Evolutionary conservation across 495 filamentous ascomycete genomes (phyloP).

Genomic region (Penicillium manginii): DNA sequence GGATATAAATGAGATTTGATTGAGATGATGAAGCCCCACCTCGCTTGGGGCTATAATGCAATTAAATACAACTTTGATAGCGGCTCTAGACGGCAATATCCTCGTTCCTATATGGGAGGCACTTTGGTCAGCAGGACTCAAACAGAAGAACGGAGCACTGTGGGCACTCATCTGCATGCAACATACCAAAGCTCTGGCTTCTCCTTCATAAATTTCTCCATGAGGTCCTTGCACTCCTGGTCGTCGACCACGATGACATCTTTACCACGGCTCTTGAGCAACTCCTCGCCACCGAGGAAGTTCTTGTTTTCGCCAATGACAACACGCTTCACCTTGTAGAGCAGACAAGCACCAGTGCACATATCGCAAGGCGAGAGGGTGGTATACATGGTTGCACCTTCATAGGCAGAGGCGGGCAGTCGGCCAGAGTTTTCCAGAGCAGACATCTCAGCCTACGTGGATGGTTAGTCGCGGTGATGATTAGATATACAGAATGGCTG

Average conservation of each 20-base stretch:
- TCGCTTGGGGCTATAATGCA: slow-evolving; percentile 1
- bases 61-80: background rate
- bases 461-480: background rate
- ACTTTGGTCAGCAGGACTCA: slow-evolving; percentile 20
- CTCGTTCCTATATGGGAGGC: slow-evolving; percentile 62
- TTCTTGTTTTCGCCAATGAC: slow-evolving; percentile 86
- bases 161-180: background rate
- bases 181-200: slow-evolving; percentile 77
- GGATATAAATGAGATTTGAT: slow-evolving; percentile 10
- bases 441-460: slow-evolving; percentile 74
- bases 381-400: slow-evolving; percentile 82
- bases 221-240: slow-evolving; percentile 69
- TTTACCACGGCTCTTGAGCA: slow-evolving; percentile 70
- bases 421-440: slow-evolving; percentile 79
- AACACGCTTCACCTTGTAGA: slow-evolving; percentile 79
- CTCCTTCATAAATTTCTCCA: slow-evolving; percentile 76
- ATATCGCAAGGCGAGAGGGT: slow-evolving; percentile 88
- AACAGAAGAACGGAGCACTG: slow-evolving; percentile 13
- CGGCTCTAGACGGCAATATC: slow-evolving; percentile 66
- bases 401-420: slow-evolving; percentile 70
- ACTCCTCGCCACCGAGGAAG: slow-evolving; percentile 77
- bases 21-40: background rate
- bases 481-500: background rate
- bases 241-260: slow-evolving; percentile 76
- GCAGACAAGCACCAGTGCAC: slow-evolving; percentile 82